Evolutionary conservation across 2,329 filamentous ascomycete species (phyloP).

Genomic region (Aspergillus ochraceoroseus): DNA sequence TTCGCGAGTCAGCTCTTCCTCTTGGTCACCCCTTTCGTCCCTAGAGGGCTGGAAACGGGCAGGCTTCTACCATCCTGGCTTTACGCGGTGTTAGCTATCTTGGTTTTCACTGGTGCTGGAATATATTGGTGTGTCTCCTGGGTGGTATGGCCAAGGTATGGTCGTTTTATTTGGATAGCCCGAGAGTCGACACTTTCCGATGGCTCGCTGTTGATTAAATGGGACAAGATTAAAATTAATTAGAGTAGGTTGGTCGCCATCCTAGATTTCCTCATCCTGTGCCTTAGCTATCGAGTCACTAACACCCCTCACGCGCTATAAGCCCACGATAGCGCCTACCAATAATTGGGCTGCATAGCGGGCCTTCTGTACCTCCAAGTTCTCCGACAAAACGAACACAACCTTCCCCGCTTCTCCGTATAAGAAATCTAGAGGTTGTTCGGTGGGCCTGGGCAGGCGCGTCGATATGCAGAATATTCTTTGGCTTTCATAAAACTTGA

Average conservation of each 20-base stretch:
- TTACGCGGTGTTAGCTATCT: conserved; percentile 5
- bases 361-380: no score
- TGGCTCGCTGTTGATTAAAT: conserved; percentile 1
- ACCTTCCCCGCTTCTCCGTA: no score
- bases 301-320: no score
- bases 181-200: conserved; percentile 8
- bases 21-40: conserved; percentile 10
- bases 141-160: conserved; percentile 4
- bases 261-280: no score
- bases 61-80: conserved; percentile 8
- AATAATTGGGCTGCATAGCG: no score
- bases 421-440: no score
- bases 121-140: conserved; percentile 11
- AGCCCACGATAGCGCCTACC: no score
- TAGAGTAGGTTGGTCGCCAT: conserved; percentile 5
- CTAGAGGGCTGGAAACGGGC: background rate
- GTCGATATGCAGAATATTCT: no score
- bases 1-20: conserved; percentile 8
- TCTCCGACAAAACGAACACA: no score
- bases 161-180: conserved; percentile 7
- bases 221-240: conserved; percentile 11
- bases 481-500: no score
- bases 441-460: no score
- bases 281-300: no score
- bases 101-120: conserved; percentile 2